A percentile compares a stretch with the other conserved stretches of the same genome.
Evolutionary conservation across 768 basidiomycete species (phyloP).

Genomic region (Rhodotorula taiwanensis): DNA sequence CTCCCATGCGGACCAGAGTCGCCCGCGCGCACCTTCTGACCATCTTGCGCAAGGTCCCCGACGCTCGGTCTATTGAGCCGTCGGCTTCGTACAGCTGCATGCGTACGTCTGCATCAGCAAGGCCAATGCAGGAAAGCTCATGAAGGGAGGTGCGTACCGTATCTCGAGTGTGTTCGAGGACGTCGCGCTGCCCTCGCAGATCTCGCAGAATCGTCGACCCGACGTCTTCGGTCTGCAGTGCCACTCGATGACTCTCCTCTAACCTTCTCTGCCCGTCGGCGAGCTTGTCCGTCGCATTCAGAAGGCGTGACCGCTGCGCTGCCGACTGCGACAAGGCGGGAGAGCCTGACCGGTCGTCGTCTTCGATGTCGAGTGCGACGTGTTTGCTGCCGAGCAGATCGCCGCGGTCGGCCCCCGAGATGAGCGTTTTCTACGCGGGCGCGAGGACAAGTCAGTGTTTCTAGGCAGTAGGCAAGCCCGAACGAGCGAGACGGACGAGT

Average conservation of each 20-base stretch:
- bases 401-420: constrained; percentile 61
- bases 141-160: constrained; percentile 62
- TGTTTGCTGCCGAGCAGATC: constrained; percentile 61
- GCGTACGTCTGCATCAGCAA: neutral
- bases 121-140: too few relatives aligned
- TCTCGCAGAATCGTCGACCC: constrained; percentile 86
- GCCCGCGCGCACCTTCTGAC: constrained; percentile 66
- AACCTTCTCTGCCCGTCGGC: constrained; percentile 78
- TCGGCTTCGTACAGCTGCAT: constrained; percentile 75
- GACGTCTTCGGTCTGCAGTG: constrained; percentile 91
- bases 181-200: constrained; percentile 78
- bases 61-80: constrained; percentile 79
- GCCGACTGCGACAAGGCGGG: constrained; percentile 51
- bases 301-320: constrained; percentile 69
- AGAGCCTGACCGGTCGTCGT: constrained; percentile 58
- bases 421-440: constrained; percentile 60
- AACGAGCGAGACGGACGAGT: too few relatives aligned
- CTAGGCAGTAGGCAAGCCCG: too few relatives aligned
- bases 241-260: constrained; percentile 83
- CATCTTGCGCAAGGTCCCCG: constrained; percentile 90
- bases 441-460: too few relatives aligned
- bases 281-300: constrained; percentile 68
- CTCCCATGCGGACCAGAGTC: constrained; percentile 15
- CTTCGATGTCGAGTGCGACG: constrained; percentile 17
- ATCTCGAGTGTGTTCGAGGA: constrained; percentile 85